Evolutionary conservation across 2,329 filamentous ascomycete species (phyloP).

Genomic region (Cryphonectria naterciae): DNA sequence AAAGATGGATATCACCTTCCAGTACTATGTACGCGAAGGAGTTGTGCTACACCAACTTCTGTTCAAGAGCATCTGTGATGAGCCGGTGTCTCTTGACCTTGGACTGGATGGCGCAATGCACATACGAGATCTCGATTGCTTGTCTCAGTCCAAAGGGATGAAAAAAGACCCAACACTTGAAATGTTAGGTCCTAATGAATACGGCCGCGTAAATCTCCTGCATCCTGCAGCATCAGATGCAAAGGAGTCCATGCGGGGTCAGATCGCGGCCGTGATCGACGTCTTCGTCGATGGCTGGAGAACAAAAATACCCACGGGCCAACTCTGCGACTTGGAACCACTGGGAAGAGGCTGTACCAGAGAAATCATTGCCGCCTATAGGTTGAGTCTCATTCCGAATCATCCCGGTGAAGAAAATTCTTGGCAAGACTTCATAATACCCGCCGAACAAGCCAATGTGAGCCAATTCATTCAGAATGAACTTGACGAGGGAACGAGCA

Average conservation of each 20-base stretch:
- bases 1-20: neutral
- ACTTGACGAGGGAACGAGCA: neutral
- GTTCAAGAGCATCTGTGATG: neutral
- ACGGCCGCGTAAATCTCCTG: neutral
- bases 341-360: neutral
- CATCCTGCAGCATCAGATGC: too few species aligned
- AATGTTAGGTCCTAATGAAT: neutral
- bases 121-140: conserved; percentile 4
- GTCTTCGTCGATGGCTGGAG: conserved; percentile 10
- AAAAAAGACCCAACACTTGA: neutral
- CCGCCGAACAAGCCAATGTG: neutral
- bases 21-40: conserved; percentile 4
- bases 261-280: neutral
- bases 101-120: neutral
- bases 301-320: neutral
- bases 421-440: conserved; percentile 4
- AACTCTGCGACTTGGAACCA: too few species aligned
- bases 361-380: conserved; percentile 12
- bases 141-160: neutral
- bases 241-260: too few species aligned
- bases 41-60: conserved; percentile 13
- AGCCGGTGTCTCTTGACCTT: neutral
- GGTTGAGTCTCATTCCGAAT: neutral
- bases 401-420: too few species aligned
- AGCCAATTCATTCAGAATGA: neutral